Percentiles rank a stretch among this genome's conserved stretches.
Evolutionary conservation across 2,329 filamentous ascomycete genomes (phyloP).

Genomic region (Penicillium olsonii): DNA sequence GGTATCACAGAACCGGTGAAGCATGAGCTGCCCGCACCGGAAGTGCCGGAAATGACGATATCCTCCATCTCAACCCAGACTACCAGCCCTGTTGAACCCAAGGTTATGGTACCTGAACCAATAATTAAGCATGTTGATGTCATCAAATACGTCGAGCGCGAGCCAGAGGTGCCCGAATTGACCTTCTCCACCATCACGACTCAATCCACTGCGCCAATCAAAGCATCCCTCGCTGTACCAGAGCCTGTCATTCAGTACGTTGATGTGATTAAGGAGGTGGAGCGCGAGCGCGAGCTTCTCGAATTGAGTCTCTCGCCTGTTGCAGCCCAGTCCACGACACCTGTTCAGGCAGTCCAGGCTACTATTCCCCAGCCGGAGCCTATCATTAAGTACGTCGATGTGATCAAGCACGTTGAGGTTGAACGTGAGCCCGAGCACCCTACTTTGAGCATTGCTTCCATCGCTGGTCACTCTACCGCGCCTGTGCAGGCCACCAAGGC

Average conservation of each 20-base stretch:
- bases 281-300: constrained; percentile 15
- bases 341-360: constrained; percentile 12
- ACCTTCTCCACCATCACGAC: constrained; percentile 32
- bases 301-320: constrained; percentile 36
- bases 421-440: constrained; percentile 13
- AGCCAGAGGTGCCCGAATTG: constrained; percentile 23
- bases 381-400: constrained; percentile 9
- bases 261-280: constrained; percentile 8
- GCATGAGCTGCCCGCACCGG: constrained; percentile 16
- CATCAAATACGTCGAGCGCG: constrained; percentile 11
- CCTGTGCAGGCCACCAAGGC: constrained; percentile 17
- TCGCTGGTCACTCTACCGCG: constrained; percentile 24
- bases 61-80: constrained; percentile 38
- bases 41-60: constrained; percentile 27
- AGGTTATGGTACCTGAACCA: constrained; percentile 13
- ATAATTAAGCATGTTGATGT: constrained; percentile 12
- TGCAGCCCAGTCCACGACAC: constrained; percentile 30
- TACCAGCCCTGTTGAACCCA: constrained; percentile 22
- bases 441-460: constrained; percentile 23
- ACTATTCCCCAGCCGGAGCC: constrained; percentile 18
- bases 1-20: constrained; percentile 33
- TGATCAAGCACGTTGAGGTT: constrained; percentile 13
- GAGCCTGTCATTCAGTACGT: constrained; percentile 21
- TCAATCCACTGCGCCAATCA: constrained; percentile 23
- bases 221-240: constrained; percentile 23